phyloP scores from a whole-genome alignment of 768 basidiomycete genomes.

The Hemileccinum rubropunctum region DNA sequence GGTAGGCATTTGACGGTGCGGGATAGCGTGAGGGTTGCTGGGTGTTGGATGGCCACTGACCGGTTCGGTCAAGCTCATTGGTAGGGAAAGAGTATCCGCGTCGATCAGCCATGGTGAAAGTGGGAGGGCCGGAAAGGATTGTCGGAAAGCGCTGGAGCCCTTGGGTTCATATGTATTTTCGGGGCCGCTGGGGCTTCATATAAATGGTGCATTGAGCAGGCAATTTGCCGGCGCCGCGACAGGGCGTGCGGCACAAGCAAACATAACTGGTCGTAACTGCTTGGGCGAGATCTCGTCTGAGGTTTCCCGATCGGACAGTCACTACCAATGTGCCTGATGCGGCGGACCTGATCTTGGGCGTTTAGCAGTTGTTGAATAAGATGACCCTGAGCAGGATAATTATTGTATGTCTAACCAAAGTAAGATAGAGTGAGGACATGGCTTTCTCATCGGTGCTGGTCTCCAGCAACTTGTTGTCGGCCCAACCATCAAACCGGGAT shows the following conservation, averaged over 20 bases:
- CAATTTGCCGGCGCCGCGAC: slow-evolving; percentile 32
- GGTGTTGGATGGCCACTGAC: slow-evolving; percentile 23
- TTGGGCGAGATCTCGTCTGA: slow-evolving; percentile 29
- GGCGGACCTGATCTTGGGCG: slow-evolving; percentile 28
- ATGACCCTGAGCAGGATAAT: slow-evolving; percentile 25
- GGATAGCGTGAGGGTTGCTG: slow-evolving; percentile 26
- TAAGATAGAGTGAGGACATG: slow-evolving; percentile 18
- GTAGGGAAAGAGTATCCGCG: slow-evolving; percentile 29
- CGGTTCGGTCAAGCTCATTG: slow-evolving; percentile 12
- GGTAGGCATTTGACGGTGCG: slow-evolving; percentile 21
- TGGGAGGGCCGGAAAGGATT: slow-evolving; percentile 4
- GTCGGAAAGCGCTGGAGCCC: slow-evolving; percentile 6
- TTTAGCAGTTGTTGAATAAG: slow-evolving; percentile 17
- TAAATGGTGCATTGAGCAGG: slow-evolving; percentile 25
- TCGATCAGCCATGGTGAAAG: slow-evolving; percentile 26
- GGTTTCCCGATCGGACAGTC: slow-evolving; percentile 25
- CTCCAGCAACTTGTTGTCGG: slow-evolving; percentile 15
- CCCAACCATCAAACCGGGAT: slow-evolving; percentile 20
- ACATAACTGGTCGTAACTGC: slow-evolving; percentile 28
- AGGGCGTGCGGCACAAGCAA: slow-evolving; percentile 31
- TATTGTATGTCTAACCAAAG: slow-evolving; percentile 32
- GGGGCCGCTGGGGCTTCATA: slow-evolving; percentile 29
- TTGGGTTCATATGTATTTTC: slow-evolving; percentile 36
- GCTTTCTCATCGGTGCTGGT: slow-evolving; percentile 20
- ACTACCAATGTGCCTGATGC: slow-evolving; percentile 29